Base-by-base conservation (phyloP, 108 stramenopile genomes). In the Licmophora abbreviata region DNA sequence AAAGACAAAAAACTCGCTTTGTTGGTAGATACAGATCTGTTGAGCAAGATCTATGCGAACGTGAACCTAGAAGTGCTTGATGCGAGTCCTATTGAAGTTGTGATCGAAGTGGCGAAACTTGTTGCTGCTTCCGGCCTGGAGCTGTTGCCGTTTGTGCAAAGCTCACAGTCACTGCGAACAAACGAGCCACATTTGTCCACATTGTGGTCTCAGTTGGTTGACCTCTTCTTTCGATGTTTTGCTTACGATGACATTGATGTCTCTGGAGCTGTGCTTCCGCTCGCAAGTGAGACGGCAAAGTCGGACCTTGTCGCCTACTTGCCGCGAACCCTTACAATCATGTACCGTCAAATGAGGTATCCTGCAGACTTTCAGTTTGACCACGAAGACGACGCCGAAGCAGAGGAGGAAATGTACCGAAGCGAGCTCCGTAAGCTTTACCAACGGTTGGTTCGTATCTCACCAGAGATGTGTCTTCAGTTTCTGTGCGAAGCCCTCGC, bases 181-280 rank as follows among this genome's bases (percentile, higher is more conserved):
- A 15, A n/a, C 15, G 11, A 5, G 42, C 51, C n/a, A 23, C 38
- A 10, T n/a, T n/a, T n/a, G n/a, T 51, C 21, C n/a, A 31, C 56
- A 20, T 52, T 69, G 15, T 51, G 51, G 4, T 45, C 48, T 22
- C 59, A 69, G 41, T 29, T 73, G 10, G 48, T 74, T 48, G 64
- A 73, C 17, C 61, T 76, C 32, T 79, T 80, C 38, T 70, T 81
- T 42, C 67, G 73, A 18, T 80, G 73, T 51, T 77, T 85, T 43
- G 63, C 66, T 14, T 81, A 67, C 29, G 84, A 85, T 48, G 79
- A 81, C 59, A 81, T 85, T 48, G 84, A 85, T 63, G 84, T 85
- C n/a, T 81, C 84, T 18, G 74, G 68, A 1, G 79, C 84, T 20
- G 84, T 85, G 6, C 45, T 81, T 21, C 66, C 79, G 4, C 32